phyloP scores from a whole-genome alignment of 495 filamentous ascomycete species.

The Patellaria atrata region DNA sequence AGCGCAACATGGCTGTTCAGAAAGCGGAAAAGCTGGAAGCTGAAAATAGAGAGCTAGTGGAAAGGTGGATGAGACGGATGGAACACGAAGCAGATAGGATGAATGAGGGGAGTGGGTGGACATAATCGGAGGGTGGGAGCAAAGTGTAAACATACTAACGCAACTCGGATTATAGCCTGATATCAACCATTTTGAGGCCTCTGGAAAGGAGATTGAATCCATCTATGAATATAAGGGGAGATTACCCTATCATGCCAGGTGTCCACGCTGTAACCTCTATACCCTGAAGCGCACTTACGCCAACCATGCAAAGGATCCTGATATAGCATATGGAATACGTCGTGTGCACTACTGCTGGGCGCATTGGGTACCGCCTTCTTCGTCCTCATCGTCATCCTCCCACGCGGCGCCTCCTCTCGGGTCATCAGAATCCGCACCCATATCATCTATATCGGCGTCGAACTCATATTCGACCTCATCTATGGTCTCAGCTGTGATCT shows the following conservation, averaged over 20 bases:
- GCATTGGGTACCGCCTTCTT: constrained; percentile 49
- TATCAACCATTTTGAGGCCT: no score
- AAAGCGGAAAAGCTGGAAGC: constrained; percentile 47
- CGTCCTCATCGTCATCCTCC: constrained; percentile 64
- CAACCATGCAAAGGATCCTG: no score
- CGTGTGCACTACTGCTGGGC: constrained; percentile 67
- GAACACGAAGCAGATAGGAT: constrained; percentile 74
- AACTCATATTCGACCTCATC: constrained; percentile 79
- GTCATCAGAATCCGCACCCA: constrained; percentile 53
- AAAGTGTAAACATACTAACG: no score
- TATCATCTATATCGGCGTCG: constrained; percentile 66
- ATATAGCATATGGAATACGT: no score
- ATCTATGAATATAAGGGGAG: no score
- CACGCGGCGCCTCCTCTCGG: constrained; percentile 57
- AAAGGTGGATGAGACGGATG: constrained; percentile 82
- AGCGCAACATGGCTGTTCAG: constrained; percentile 75
- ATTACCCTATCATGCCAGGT: no score
- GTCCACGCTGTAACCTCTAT: no score
- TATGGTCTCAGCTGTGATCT: constrained; percentile 43
- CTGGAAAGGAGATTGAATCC: no score
- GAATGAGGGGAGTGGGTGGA: constrained; percentile 45
- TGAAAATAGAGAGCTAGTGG: constrained; percentile 82
- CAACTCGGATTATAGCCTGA: no score
- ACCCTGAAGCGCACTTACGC: no score
- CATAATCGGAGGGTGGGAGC: no score